These are phyloP conservation scores for Torulaspora pretoriensis DNA, from an alignment of 1,139 yeast species.

Conservation along the genomic window DNA sequence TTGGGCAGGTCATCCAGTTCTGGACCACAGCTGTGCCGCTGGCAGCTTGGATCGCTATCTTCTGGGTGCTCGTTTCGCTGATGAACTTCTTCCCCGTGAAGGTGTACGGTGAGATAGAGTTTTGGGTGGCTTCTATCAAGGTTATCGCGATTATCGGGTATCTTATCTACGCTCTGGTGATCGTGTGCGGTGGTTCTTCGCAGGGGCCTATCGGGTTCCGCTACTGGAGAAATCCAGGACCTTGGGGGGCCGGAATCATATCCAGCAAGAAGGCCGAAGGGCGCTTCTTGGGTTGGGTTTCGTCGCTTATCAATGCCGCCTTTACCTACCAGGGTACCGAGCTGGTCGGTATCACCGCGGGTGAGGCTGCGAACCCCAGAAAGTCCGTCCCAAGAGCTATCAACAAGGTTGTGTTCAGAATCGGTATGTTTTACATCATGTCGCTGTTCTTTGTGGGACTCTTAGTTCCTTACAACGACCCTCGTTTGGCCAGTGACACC, in stretches of 20 bases:
- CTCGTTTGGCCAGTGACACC: conserved; percentile 32
- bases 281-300: conserved; percentile 58
- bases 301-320: conserved; percentile 64
- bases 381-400: conserved; percentile 74
- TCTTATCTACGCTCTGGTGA: conserved; percentile 60
- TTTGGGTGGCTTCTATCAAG: conserved; percentile 64
- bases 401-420: conserved; percentile 73
- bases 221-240: conserved; percentile 66
- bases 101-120: conserved; percentile 64
- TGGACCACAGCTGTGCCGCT: conserved; percentile 74
- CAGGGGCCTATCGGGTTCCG: conserved; percentile 72
- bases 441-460: conserved; percentile 69
- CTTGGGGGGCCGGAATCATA: conserved; percentile 51
- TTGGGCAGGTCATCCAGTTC: conserved; percentile 68
- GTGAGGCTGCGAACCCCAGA: conserved; percentile 77
- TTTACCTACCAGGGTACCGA: conserved; percentile 80
- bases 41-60: conserved; percentile 66
- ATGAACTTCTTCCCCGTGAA: conserved; percentile 59
- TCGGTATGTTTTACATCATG: conserved; percentile 62
- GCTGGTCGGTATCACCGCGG: conserved; percentile 67
- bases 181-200: conserved; percentile 69
- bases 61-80: conserved; percentile 51
- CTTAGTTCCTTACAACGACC: conserved; percentile 67
- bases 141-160: conserved; percentile 70
- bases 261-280: conserved; percentile 43